Percentiles rank a stretch among this genome's conserved stretches.
phyloP scores from a whole-genome alignment of 768 basidiomycete genomes.

The Suillus placidus region DNA sequence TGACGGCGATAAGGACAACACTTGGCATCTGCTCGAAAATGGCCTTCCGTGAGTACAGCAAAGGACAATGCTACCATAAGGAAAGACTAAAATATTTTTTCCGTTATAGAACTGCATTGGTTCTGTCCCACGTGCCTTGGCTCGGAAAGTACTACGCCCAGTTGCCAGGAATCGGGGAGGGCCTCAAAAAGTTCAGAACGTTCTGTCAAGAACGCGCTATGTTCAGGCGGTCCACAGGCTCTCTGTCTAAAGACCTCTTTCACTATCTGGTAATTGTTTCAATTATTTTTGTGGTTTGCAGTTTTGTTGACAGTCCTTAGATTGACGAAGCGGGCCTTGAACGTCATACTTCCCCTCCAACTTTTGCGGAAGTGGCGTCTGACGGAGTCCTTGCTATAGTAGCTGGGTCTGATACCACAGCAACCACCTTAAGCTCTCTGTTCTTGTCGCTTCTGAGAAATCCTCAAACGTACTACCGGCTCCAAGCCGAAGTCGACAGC shows the following conservation, averaged over 20 bases:
- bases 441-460: conserved; percentile 39
- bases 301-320: conserved; percentile 22
- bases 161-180: conserved; percentile 39
- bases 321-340: conserved; percentile 45
- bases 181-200: conserved; percentile 43
- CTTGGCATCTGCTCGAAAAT: conserved; percentile 47
- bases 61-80: not conserved
- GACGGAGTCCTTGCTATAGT: conserved; percentile 47
- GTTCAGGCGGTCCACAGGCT: conserved; percentile 40
- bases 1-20: conserved; percentile 46
- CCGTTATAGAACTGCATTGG: conserved; percentile 39
- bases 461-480: conserved; percentile 35
- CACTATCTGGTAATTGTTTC: conserved; percentile 41
- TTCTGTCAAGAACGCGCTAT: conserved; percentile 42
- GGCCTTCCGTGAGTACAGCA: conserved; percentile 44
- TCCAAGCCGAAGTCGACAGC: conserved; percentile 44
- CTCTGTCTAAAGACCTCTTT: conserved; percentile 44
- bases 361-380: conserved; percentile 37
- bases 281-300: not conserved
- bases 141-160: conserved; percentile 41
- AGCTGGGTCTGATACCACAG: conserved; percentile 50
- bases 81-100: conserved; percentile 10
- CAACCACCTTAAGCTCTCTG: conserved; percentile 38
- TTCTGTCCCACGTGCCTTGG: conserved; percentile 53
- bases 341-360: conserved; percentile 30